phyloP scores from a whole-genome alignment of 2,329 filamentous ascomycete species.

The Corynespora cassiicola region DNA sequence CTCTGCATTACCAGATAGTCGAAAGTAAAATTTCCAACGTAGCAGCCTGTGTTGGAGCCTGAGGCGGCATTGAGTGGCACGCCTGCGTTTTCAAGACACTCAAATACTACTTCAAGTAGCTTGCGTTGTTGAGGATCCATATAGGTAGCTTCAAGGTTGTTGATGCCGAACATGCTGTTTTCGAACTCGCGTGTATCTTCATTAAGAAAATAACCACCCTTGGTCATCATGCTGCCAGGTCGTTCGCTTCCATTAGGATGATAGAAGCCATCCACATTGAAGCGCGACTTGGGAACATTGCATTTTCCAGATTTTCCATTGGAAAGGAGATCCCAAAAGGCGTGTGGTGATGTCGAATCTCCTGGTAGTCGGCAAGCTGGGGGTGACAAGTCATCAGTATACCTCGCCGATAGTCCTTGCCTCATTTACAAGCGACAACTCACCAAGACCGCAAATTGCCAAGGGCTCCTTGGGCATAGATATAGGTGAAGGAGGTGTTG shows the following conservation, averaged over 20 bases:
- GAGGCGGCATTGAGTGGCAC: conserved; percentile 28
- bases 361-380: conserved; percentile 5
- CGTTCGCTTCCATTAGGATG: conserved; percentile 1
- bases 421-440: too few species aligned
- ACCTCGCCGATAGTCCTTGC: too few species aligned
- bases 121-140: conserved; percentile 38
- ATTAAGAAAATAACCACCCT: conserved; percentile 8
- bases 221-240: conserved; percentile 2
- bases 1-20: conserved; percentile 21
- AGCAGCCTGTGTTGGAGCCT: conserved; percentile 28
- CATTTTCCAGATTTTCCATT: conserved; percentile 1
- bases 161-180: conserved; percentile 14
- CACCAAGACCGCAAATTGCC: conserved; percentile 2
- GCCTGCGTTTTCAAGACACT: conserved; percentile 50
- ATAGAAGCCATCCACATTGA: conserved; percentile 5
- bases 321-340: conserved; percentile 2
- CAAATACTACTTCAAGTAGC: conserved; percentile 36
- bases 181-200: conserved; percentile 7
- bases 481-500: background rate
- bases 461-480: conserved; percentile 1
- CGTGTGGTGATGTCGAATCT: background rate
- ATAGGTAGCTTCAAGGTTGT: conserved; percentile 17
- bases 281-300: background rate
- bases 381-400: too few species aligned
- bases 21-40: conserved; percentile 23